Base-by-base conservation (phyloP, 2,329 filamentous ascomycete species). In the Bipolaris bicolor region DNA sequence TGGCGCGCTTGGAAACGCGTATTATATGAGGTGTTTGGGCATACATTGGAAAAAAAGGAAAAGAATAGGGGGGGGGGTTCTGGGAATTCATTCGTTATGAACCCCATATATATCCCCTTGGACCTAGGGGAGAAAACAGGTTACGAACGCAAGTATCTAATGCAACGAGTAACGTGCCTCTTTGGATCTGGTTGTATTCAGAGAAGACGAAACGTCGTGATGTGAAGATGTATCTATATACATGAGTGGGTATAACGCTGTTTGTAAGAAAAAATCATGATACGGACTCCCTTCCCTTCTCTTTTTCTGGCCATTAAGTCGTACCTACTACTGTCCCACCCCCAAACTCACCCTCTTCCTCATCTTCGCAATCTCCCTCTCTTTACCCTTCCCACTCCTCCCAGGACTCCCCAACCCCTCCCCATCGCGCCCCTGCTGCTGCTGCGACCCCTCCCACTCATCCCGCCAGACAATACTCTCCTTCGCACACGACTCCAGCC, bases 401-500 rank as follows among this genome's bases (percentile, higher is more conserved):
- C 49, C 61, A 3, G 63, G 62, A 59, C 61, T 65, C 10, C 26
- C 51, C 11, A 16, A 15, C 44, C 20, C 49, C 26, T 22, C 70
- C 4, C 44, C 47, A 62, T 61, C 18, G 5, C 20, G 18, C 7
- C n/a, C 49, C 20, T n/a, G 20, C 22, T 33, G 20, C 11, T 9
- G 24, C 67, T 6, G 52, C 44, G 9, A 57, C 13, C 13, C 55
- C 52, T 31, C 36, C 49, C 24, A 33, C 40, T 57, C 43, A 58
- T 61, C 52, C 62, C 47, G 5, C 76, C 76, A 18, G 67, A 57
- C 49, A 7, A 41, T 24, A 20, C n/a, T 33, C 7, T 41, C 41
- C 3, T 39, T 31, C 7, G 34, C 40, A 7, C 18, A 33, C 7
- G 46, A 18, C 15, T 5, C 1, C 1, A 58, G 51, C 3, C 55